These are phyloP conservation scores for Chlorella vulgaris DNA, from an alignment of 139 green algal species.

Conservation along the genomic window DNA sequence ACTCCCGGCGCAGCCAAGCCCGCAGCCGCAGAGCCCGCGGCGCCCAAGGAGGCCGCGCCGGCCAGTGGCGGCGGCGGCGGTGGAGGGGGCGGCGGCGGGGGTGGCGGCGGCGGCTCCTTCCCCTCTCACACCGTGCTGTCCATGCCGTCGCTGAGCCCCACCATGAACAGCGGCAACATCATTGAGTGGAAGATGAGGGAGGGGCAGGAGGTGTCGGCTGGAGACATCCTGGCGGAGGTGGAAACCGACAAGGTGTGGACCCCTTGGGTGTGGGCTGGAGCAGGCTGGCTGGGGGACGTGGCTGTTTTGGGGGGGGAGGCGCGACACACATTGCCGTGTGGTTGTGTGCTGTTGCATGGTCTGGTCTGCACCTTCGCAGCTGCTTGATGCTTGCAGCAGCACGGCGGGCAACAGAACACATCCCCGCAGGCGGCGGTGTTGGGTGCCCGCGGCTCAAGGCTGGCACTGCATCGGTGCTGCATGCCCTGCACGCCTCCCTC, in stretches of 20 bases:
- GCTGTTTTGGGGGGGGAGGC: too few relatives aligned
- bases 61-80: conserved; percentile 10
- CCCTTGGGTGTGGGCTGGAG: conserved; percentile 49
- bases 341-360: too few relatives aligned
- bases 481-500: too few relatives aligned
- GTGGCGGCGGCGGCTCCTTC: conserved; percentile 41
- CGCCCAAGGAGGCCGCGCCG: neutral
- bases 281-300: too few relatives aligned
- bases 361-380: too few relatives aligned
- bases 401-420: too few relatives aligned
- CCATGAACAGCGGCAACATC: conserved; percentile 93
- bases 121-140: conserved; percentile 55
- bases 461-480: too few relatives aligned
- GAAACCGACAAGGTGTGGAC: conserved; percentile 93
- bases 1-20: conserved; percentile 12
- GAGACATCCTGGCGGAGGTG: conserved; percentile 85
- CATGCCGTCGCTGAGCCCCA: conserved; percentile 92
- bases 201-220: conserved; percentile 68
- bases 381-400: too few relatives aligned
- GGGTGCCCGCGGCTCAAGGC: too few relatives aligned
- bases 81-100: neutral
- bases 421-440: too few relatives aligned
- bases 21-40: neutral
- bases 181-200: conserved; percentile 81
- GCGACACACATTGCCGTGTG: too few relatives aligned